phyloP scores from a whole-genome alignment of 148 eudicot species.

The Chenopodium formosanum region DNA sequence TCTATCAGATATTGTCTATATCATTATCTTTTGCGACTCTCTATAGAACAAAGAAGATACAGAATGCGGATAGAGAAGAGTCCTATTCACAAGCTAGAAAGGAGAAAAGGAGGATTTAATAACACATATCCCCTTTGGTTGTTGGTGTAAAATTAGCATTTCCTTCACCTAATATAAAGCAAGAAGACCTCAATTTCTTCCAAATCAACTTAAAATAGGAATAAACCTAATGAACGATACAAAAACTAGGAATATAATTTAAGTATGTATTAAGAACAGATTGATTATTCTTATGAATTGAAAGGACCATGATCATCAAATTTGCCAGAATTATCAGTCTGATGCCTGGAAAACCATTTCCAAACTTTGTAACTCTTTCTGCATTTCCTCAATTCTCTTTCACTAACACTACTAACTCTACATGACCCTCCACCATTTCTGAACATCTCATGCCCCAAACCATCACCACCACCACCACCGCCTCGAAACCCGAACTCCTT shows the following conservation, averaged over 20 bases:
- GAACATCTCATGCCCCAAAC: slow-evolving; percentile 19
- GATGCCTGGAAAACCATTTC: slow-evolving; percentile 75
- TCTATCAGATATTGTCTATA: background rate
- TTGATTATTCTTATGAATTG: slow-evolving; percentile 3
- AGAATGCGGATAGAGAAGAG: background rate
- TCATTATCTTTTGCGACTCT: background rate
- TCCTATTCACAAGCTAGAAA: background rate
- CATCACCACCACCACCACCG: slow-evolving; percentile 7
- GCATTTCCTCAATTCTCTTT: slow-evolving; percentile 43
- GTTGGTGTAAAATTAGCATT: slow-evolving; percentile 17
- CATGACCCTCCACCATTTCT: slow-evolving; percentile 46
- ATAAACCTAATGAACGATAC: background rate
- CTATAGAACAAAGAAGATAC: background rate
- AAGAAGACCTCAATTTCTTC: background rate
- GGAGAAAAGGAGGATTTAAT: background rate
- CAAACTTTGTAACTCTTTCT: slow-evolving; percentile 61
- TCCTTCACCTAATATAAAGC: slow-evolving; percentile 6
- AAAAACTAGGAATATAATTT: background rate
- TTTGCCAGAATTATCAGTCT: slow-evolving; percentile 29
- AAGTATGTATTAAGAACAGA: background rate
- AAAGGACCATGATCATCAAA: slow-evolving; percentile 25
- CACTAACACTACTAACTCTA: slow-evolving; percentile 41
- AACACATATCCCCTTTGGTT: slow-evolving; percentile 7
- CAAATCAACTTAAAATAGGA: background rate
- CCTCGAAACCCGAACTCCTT: slow-evolving; percentile 41